Evolutionary conservation across 129 eudicot species (phyloP).

Genomic region (sunflower (Helianthus annuus)): HanXRQr2.0-SUNRISE NC_035435.2:126514096-126514595

Average conservation of each 20-base stretch:
- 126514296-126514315: conserved; percentile 60
- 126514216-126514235: conserved; percentile 85
- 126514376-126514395: conserved; percentile 63
- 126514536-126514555: conserved; percentile 45
- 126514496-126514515: conserved; percentile 62
- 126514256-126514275: conserved; percentile 70
- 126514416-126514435: not conserved
- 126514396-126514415: conserved; percentile 62
- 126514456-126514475: conserved; percentile 53
- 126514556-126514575: conserved; percentile 54
- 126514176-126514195: conserved; percentile 78
- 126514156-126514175: conserved; percentile 69
- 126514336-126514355: conserved; percentile 75
- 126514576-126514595: conserved; percentile 73
- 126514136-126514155: conserved; percentile 53
- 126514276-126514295: conserved; percentile 70
- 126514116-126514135: conserved; percentile 43
- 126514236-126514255: conserved; percentile 84
- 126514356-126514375: conserved; percentile 69
- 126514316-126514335: conserved; percentile 63
- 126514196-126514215: conserved; percentile 80
- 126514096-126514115: conserved; percentile 61
- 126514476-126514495: conserved; percentile 78
- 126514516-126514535: conserved; percentile 75
- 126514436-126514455: not conserved